A percentile compares a stretch with the other conserved stretches of the same genome.
These are phyloP conservation scores for Pascua sp. DNA, from an alignment of 1,284 basidiomycete genomes.

Conservation along the genomic window DNA sequence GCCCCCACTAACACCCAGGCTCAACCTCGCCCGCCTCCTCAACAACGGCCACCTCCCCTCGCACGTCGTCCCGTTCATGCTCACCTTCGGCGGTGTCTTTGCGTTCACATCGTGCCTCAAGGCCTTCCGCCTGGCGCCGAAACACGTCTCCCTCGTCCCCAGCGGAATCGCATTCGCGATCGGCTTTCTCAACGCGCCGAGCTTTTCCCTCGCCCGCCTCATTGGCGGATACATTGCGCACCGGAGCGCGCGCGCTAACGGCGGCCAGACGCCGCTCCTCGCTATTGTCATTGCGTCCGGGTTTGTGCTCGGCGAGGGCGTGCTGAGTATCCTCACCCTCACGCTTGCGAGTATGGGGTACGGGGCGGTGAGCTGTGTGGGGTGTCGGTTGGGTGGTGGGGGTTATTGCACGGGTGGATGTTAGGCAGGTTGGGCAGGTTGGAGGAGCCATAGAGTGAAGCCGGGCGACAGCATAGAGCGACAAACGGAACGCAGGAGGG, in stretches of 20 bases:
- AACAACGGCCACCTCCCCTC: slow-evolving; percentile 74
- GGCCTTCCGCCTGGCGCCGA: slow-evolving; percentile 44
- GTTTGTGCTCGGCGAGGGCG: slow-evolving; percentile 88
- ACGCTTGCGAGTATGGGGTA: slow-evolving; percentile 70
- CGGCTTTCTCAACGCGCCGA: slow-evolving; percentile 87
- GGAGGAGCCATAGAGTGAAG: neutral
- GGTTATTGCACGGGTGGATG: slow-evolving; percentile 50
- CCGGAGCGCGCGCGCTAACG: slow-evolving; percentile 55
- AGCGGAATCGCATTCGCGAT: slow-evolving; percentile 81
- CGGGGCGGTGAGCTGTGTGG: slow-evolving; percentile 74
- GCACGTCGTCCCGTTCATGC: slow-evolving; percentile 75
- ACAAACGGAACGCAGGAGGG: too few relatives aligned
- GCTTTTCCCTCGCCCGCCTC: slow-evolving; percentile 86
- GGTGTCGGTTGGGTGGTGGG: slow-evolving; percentile 63
- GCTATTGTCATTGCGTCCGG: slow-evolving; percentile 88
- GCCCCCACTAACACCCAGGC: slow-evolving; percentile 56
- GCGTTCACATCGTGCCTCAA: slow-evolving; percentile 49
- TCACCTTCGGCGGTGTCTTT: slow-evolving; percentile 68
- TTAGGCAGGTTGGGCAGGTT: neutral
- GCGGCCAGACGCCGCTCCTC: slow-evolving; percentile 59
- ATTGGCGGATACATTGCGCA: slow-evolving; percentile 82
- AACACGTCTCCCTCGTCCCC: slow-evolving; percentile 66
- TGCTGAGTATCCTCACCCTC: slow-evolving; percentile 77
- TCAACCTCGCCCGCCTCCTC: slow-evolving; percentile 83
- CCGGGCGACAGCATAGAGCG: too few relatives aligned